A percentile compares a stretch with the other conserved stretches of the same genome.
These are phyloP conservation scores for Pyrenophora seminiperda DNA, from an alignment of 2,329 filamentous ascomycete species.

Conservation along the genomic window DNA sequence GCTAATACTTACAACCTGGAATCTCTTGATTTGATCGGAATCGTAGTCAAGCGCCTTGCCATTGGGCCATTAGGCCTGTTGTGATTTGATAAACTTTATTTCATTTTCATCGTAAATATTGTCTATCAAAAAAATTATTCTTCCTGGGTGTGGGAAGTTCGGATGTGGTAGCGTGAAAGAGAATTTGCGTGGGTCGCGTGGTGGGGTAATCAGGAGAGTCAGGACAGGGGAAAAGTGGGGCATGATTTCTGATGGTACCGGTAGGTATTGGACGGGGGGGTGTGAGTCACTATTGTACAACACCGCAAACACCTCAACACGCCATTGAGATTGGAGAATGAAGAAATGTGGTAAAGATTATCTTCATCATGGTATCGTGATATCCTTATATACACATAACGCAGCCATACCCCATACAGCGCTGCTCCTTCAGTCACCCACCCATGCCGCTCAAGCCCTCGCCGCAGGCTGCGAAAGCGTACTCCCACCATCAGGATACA, in stretches of 20 bases:
- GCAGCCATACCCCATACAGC: no score
- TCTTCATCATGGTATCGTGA: no score
- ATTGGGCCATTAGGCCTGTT: constrained; percentile 55
- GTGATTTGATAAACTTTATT: neutral
- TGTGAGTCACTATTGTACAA: no score
- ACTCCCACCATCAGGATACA: constrained; percentile 56
- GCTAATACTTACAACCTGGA: constrained; percentile 27
- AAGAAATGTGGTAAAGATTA: no score
- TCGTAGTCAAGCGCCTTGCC: constrained; percentile 64
- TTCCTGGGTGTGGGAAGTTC: neutral
- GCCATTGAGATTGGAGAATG: no score
- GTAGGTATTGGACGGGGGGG: no score
- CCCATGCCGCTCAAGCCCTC: constrained; percentile 49
- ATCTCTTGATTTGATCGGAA: constrained; percentile 37
- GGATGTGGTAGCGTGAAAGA: constrained; percentile 5
- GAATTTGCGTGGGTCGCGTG: constrained; percentile 7
- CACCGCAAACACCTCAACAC: no score
- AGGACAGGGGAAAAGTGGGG: no score
- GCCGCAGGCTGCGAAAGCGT: constrained; percentile 17
- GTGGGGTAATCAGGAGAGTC: constrained; percentile 13
- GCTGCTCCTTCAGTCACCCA: no score
- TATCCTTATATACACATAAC: no score
- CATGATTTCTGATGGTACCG: no score
- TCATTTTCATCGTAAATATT: neutral
- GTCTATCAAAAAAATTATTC: no score